Evolutionary conservation across 2,329 filamentous ascomycete species (phyloP).

Genomic region (Aureobasidium uvarum): DNA sequence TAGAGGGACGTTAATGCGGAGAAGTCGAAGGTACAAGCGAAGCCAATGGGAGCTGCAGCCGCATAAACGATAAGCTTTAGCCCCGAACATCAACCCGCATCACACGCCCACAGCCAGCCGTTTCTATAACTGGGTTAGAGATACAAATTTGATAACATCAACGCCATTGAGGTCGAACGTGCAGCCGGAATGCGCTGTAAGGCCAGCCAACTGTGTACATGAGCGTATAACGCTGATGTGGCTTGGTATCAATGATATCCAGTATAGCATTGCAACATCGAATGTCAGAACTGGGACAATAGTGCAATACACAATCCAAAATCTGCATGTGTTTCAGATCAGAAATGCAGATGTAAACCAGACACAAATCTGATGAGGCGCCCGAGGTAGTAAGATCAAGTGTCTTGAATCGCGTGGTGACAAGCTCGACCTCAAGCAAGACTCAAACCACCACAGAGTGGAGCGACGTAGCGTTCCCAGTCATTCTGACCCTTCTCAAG

Average conservation of each 20-base stretch:
- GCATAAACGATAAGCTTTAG: slow-evolving; percentile 4
- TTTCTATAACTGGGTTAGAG: not conserved
- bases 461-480: slow-evolving; percentile 46
- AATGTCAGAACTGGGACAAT: no score
- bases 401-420: not conserved
- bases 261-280: not conserved
- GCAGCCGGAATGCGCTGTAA: not conserved
- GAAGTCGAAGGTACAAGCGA: slow-evolving; percentile 23
- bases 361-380: not conserved
- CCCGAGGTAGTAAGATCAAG: not conserved
- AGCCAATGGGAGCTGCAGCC: slow-evolving; percentile 4
- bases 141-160: not conserved
- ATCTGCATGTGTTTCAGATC: not conserved
- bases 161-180: not conserved
- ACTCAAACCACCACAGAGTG: slow-evolving; percentile 45
- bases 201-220: not conserved
- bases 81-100: not conserved
- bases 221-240: not conserved
- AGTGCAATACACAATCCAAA: no score
- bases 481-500: slow-evolving; percentile 40
- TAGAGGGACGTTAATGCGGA: slow-evolving; percentile 24
- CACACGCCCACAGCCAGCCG: not conserved
- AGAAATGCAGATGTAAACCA: no score
- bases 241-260: not conserved
- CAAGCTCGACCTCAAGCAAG: slow-evolving; percentile 36